A percentile compares a stretch with the other conserved stretches of the same genome.
These are phyloP conservation scores for Melampsora americana DNA, from an alignment of 1,284 basidiomycete genomes.

Conservation along the genomic window DNA sequence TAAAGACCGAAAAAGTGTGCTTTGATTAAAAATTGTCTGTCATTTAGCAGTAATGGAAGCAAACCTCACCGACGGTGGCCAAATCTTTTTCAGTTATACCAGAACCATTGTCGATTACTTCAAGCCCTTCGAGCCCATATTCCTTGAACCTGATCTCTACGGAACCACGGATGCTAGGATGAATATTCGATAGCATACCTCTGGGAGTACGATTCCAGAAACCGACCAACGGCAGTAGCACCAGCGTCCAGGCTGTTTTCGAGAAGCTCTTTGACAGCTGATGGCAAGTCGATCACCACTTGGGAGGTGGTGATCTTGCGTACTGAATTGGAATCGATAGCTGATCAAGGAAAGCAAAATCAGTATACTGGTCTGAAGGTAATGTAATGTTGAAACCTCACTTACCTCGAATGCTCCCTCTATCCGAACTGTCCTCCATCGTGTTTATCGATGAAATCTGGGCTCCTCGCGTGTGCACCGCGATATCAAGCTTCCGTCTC, in stretches of 20 bases:
- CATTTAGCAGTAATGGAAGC: not conserved
- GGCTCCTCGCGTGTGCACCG: too few species aligned
- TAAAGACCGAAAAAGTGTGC: constrained; percentile 20
- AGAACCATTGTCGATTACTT: constrained; percentile 87
- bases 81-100: constrained; percentile 78
- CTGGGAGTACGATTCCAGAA: not conserved
- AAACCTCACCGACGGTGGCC: constrained; percentile 66
- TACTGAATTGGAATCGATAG: constrained; percentile 72
- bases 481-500: too few species aligned
- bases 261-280: constrained; percentile 88
- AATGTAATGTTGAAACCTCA: not conserved
- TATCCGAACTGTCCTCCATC: not conserved
- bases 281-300: constrained; percentile 88
- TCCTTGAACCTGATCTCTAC: constrained; percentile 87
- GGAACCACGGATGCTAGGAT: not conserved
- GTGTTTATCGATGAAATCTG: not conserved
- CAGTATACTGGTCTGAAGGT: too few species aligned
- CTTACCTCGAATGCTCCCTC: constrained; percentile 2
- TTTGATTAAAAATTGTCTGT: not conserved
- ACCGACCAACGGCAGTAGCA: constrained; percentile 75
- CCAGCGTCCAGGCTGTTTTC: constrained; percentile 95
- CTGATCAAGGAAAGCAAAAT: constrained; percentile 48
- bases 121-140: constrained; percentile 76
- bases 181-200: constrained; percentile 5
- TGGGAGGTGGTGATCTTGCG: constrained; percentile 89